Evolutionary conservation across 768 basidiomycete species (phyloP).

Genomic region (Filobasidium wieringae): DNA sequence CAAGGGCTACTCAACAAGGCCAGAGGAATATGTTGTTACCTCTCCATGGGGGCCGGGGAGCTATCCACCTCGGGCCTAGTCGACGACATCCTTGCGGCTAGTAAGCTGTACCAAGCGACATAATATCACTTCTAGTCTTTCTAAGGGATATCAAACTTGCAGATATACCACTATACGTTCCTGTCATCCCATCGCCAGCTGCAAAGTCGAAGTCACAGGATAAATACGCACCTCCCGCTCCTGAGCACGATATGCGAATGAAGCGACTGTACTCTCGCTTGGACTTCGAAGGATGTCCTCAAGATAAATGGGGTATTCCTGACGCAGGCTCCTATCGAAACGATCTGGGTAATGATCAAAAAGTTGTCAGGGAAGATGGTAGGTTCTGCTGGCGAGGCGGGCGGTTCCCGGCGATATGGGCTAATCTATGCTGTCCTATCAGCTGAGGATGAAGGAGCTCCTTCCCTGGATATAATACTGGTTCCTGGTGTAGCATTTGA

Average conservation of each 20-base stretch:
- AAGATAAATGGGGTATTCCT: constrained; percentile 14
- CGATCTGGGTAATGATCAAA: neutral
- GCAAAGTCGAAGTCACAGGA: neutral
- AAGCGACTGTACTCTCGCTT: constrained; percentile 4
- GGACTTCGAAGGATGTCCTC: neutral
- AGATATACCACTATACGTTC: constrained; percentile 11
- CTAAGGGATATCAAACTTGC: neutral
- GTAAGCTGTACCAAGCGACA: neutral
- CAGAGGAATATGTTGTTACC: constrained; percentile 9
- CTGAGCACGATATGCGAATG: constrained; percentile 12
- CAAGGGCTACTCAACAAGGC: neutral
- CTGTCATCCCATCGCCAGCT: constrained; percentile 4
- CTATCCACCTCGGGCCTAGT: constrained; percentile 6
- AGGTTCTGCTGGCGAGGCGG: neutral
- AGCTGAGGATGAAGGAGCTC: neutral
- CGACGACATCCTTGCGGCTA: neutral
- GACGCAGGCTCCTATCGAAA: constrained; percentile 1
- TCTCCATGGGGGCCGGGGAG: constrained; percentile 11
- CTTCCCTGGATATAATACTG: constrained; percentile 9
- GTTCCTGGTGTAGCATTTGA: constrained; percentile 13
- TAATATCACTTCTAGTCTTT: no score
- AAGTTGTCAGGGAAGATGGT: constrained; percentile 2
- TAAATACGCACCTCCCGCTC: constrained; percentile 5
- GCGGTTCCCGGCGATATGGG: no score
- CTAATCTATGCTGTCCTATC: neutral